These are phyloP conservation scores for Phytophthora fragariaefolia DNA, from an alignment of 352 stramenopile genomes.

Conservation along the genomic window DNA sequence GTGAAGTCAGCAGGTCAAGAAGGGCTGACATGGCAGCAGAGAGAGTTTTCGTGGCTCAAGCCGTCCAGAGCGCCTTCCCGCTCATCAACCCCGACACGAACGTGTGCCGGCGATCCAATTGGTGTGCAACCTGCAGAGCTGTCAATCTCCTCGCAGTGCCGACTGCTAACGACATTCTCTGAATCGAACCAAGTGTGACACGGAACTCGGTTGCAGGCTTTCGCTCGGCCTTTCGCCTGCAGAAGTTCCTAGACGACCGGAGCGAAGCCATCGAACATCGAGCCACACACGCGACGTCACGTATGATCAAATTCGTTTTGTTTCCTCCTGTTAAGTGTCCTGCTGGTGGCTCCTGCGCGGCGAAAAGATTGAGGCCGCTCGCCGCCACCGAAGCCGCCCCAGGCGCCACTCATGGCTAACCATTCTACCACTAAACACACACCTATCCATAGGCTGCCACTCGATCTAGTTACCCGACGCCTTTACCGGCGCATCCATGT, in stretches of 20 bases:
- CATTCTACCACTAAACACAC: conserved; percentile 43
- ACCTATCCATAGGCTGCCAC: conserved; percentile 24
- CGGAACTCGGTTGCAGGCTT: conserved; percentile 7
- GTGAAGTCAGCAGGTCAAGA: conserved; percentile 3
- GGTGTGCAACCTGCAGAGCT: background rate
- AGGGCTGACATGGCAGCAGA: conserved; percentile 10
- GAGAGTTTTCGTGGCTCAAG: conserved; percentile 1
- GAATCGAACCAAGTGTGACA: background rate
- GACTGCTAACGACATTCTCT: too few species aligned
- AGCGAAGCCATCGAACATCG: conserved; percentile 3
- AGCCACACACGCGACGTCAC: conserved; percentile 8
- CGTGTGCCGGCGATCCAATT: conserved; percentile 9
- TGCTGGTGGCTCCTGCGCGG: conserved; percentile 20
- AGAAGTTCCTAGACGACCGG: conserved; percentile 5
- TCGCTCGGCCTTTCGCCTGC: conserved; percentile 1
- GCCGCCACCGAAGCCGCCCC: conserved; percentile 23
- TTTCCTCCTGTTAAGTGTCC: conserved; percentile 33
- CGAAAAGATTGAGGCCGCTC: conserved; percentile 28
- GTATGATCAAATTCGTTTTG: conserved; percentile 29
- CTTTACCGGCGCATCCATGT: conserved; percentile 12
- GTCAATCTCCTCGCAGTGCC: conserved; percentile 1
- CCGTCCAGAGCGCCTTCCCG: conserved; percentile 7
- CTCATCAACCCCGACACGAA: conserved; percentile 16
- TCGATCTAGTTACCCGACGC: conserved; percentile 25
- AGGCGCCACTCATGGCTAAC: conserved; percentile 26